Conservation (phyloP, 768 basidiomycete species). For the Podaxis pistillaris region DNA sequence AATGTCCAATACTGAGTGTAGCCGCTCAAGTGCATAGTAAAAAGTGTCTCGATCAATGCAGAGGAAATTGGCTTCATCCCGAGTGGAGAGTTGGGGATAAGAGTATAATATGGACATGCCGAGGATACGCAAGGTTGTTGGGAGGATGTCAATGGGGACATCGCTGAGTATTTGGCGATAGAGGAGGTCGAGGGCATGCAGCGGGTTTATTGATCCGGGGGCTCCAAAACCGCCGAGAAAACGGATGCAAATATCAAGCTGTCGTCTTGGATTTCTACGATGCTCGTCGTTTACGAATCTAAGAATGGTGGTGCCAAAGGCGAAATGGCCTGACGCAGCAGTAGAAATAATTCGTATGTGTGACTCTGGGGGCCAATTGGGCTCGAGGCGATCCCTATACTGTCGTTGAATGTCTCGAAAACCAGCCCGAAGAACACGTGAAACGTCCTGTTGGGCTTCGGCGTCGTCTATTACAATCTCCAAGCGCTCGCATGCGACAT, state of each 20-base stretch:
- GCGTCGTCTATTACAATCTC: background rate
- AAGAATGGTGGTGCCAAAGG: background rate
- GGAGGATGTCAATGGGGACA: background rate
- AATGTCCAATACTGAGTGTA: background rate
- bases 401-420: background rate
- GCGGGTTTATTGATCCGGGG: background rate
- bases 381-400: background rate
- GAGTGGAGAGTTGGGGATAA: background rate
- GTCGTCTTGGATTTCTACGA: background rate
- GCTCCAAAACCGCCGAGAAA: background rate
- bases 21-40: background rate
- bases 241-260: slow-evolving; percentile 2
- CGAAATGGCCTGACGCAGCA: slow-evolving; percentile 5
- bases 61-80: background rate
- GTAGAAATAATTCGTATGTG: background rate
- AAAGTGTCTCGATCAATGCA: background rate
- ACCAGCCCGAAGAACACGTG: background rate
- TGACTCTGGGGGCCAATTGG: slow-evolving; percentile 3
- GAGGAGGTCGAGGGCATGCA: slow-evolving; percentile 4
- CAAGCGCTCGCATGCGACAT: background rate
- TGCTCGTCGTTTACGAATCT: slow-evolving; percentile 4
- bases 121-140: slow-evolving; percentile 6
- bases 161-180: background rate
- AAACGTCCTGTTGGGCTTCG: background rate
- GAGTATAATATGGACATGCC: background rate